A percentile compares a stretch with the other conserved stretches of the same genome.
Conservation (phyloP, 768 basidiomycete genomes). For the Boletus rubroflammeus region DNA sequence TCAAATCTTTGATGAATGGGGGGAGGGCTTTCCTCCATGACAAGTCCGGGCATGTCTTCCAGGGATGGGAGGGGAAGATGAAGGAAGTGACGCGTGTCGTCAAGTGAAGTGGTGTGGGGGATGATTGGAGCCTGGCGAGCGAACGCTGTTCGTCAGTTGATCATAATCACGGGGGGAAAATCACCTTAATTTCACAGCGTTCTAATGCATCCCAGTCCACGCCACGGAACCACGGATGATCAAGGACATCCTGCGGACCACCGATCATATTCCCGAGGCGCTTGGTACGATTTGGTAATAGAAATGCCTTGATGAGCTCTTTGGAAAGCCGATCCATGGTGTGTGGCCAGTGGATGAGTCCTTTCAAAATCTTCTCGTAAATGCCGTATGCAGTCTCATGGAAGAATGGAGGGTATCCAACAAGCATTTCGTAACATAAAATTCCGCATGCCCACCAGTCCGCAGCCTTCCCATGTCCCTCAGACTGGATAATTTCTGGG, state of each 20-base stretch:
- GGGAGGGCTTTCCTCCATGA: conserved; percentile 56
- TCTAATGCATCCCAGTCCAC: conserved; percentile 91
- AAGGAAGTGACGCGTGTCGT: conserved; percentile 85
- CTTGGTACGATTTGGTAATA: conserved; percentile 89
- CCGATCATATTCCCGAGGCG: conserved; percentile 91
- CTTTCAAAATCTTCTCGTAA: conserved; percentile 94
- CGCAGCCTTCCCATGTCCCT: conserved; percentile 96
- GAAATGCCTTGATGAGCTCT: conserved; percentile 82
- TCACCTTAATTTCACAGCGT: conserved; percentile 79
- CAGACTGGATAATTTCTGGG: conserved; percentile 96
- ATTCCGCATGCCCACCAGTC: conserved; percentile 99
- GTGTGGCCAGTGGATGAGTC: conserved; percentile 86
- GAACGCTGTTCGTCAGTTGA: conserved; percentile 1
- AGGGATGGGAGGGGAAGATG: conserved; percentile 70
- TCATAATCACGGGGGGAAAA: conserved; percentile 22
- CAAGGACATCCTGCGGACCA: conserved; percentile 86
- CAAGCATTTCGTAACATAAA: conserved; percentile 97
- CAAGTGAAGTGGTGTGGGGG: conserved; percentile 72
- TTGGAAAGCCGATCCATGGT: conserved; percentile 87
- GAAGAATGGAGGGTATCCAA: conserved; percentile 98
- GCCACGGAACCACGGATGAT: conserved; percentile 93
- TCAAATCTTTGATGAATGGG: conserved; percentile 64
- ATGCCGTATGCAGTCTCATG: conserved; percentile 97
- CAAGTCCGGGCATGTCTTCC: conserved; percentile 79
- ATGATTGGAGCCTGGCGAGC: conserved; percentile 74